Conservation (phyloP, 106 monocot species). For the Iris macrosiphon region DNA sequence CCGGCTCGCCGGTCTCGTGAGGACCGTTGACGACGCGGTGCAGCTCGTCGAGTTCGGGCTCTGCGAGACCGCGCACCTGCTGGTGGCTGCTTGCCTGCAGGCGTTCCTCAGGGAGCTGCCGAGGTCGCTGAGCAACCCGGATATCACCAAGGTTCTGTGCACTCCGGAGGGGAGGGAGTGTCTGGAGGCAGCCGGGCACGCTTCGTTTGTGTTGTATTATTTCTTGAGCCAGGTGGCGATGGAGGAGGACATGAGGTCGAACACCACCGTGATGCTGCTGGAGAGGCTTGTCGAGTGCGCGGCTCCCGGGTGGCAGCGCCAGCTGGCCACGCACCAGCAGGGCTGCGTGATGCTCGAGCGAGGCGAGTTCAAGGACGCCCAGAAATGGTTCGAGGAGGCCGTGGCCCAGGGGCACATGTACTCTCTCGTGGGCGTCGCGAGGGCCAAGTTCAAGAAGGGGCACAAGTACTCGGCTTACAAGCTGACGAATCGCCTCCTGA, state of each 20-base stretch:
- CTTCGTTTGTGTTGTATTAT: constrained; percentile 68
- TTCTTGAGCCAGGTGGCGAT: constrained; percentile 76
- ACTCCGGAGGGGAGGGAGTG: constrained; percentile 49
- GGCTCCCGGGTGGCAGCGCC: constrained; percentile 64
- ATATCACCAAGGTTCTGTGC: constrained; percentile 49
- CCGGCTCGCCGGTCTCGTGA: constrained; percentile 43
- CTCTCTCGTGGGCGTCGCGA: constrained; percentile 59
- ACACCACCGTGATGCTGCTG: constrained; percentile 73
- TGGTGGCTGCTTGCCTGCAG: constrained; percentile 78
- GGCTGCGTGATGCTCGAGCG: constrained; percentile 89
- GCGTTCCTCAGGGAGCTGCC: constrained; percentile 72
- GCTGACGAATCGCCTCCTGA: constrained; percentile 44
- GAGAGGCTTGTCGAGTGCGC: constrained; percentile 74
- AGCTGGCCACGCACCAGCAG: constrained; percentile 74
- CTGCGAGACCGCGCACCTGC: constrained; percentile 56
- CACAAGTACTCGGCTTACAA: constrained; percentile 86
- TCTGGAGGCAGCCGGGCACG: constrained; percentile 45
- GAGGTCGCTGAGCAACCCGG: constrained; percentile 36
- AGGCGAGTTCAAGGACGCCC: constrained; percentile 80
- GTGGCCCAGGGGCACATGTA: constrained; percentile 62
- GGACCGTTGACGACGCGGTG: constrained; percentile 48
- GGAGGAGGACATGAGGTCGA: constrained; percentile 80
- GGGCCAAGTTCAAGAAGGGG: constrained; percentile 75
- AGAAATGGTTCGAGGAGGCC: constrained; percentile 77
- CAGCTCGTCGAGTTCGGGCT: constrained; percentile 61